A percentile compares a stretch with the other conserved stretches of the same genome.
phyloP scores from a whole-genome alignment of 371 early-diverging fungal species.

The Actinomucor elegans region DNA sequence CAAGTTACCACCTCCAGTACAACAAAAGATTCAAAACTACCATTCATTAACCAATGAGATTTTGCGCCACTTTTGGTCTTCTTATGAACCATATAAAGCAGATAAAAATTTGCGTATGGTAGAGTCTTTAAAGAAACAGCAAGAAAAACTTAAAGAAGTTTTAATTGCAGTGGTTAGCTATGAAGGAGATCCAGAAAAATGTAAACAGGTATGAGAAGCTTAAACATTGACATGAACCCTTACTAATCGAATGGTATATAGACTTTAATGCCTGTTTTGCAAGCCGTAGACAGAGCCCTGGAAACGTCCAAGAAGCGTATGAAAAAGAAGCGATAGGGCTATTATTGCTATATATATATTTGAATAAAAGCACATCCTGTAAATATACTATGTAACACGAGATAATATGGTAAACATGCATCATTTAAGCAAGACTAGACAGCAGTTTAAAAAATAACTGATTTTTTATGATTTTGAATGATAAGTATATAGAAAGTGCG shows the following conservation, averaged over 20 bases:
- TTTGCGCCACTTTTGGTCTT: constrained; percentile 68
- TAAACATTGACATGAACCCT: background rate
- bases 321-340: constrained; percentile 35
- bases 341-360: background rate
- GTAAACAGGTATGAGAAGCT: constrained; percentile 31
- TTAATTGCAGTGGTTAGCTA: constrained; percentile 30
- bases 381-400: too few relatives aligned
- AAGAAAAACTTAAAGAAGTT: constrained; percentile 48
- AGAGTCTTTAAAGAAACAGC: constrained; percentile 51
- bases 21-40: constrained; percentile 51
- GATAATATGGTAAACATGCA: too few relatives aligned
- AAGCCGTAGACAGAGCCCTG: constrained; percentile 52
- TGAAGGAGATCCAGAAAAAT: constrained; percentile 33
- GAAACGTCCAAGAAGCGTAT: constrained; percentile 52
- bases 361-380: background rate
- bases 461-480: too few relatives aligned
- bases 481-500: too few relatives aligned
- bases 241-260: constrained; percentile 4
- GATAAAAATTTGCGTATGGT: constrained; percentile 58
- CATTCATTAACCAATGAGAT: constrained; percentile 65
- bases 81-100: constrained; percentile 48
- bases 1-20: constrained; percentile 45
- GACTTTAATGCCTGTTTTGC: constrained; percentile 51
- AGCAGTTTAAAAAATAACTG: too few relatives aligned
- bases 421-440: too few relatives aligned